Evolutionary conservation across 1,284 basidiomycete species (phyloP), one percentile per base, ranked within the genome.

Genomic region (Apiotrichum laibachii): DNA sequence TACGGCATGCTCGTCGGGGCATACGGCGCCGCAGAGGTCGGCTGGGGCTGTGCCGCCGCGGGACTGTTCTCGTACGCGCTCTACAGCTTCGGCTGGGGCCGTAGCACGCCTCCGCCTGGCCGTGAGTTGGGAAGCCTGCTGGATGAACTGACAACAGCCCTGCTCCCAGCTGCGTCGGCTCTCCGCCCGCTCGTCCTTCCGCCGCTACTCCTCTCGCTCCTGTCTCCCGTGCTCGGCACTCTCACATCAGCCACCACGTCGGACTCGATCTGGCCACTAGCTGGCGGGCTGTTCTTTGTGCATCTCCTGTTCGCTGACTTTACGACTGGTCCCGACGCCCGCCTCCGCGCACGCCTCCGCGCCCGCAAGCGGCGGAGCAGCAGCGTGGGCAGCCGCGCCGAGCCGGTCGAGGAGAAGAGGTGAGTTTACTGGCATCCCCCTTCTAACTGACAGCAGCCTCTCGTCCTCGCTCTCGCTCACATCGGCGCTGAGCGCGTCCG

Each of bases 201-300:
- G 57, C 89, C 93, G 67, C 83, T 98, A 8, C 85, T 91, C 4
- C 82, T 99, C 56, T 85, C 95, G 77, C 87, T 93, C 7, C 82
- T 98, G 46, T 88, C 93, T 0, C 96, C 96, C 1, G 89, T 98
- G 6, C 80, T 99, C 57, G 85, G 89, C 64, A 97, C 94, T 1
- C 80, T 99, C 66, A 96, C 92, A 13, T 90, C 91, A 44, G 90
- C 94, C 10, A 98, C 94, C 0, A 97, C 95, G 19, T 89, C 88
- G 15, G 96, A 99, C 75, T 93, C 92, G 31, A 96, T 98, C 66
- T 98, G 93, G 92, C 94, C 94, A 9, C 79, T 98, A 48, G 85
- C 90, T 49, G 84, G 84, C 15, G 79, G 80, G 64, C 80, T 92
- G 37, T 86, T 89, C 67, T 76, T 81, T 44, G 76, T 87, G 44